Base-by-base conservation (phyloP, 192 early-diverging fungal genomes). In the Coemansia sp. region DNA sequence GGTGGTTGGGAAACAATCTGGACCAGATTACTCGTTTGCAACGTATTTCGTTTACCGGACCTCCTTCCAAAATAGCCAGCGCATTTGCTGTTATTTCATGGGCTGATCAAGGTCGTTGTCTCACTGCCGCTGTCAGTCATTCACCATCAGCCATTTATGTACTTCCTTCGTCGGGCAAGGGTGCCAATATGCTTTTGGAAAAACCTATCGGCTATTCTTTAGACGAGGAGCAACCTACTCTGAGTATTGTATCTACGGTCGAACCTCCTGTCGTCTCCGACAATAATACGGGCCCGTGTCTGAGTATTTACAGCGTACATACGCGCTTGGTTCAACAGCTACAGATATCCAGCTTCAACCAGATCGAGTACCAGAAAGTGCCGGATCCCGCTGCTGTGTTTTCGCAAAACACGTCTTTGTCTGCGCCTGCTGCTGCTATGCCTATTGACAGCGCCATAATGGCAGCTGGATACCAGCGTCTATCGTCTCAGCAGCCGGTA, bases 241-340 rank as follows among this genome's bases (percentile, higher is more conserved):
- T 80, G 36, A 80, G 71, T 33, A 34, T 80, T 16, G 71, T 71
- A 2, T 50, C 77, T 22, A 59, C 68, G 0, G 61, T 71, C 29
- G 77, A 80, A 61, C 36, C 68, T 7, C 64, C 63, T 25, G 54
- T 40, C 25, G n/a, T n/a, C n/a, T 30, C 33, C 8, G 71, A 32
- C 1, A 56, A 48, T 1, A 0, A 45, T 3, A n/a, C 60, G 20
- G 56, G 61, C 0, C 17, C 65, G 1, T 56, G 33, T 18, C 64
- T 80, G 50, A 80, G 77, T 55, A 55, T 80, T 25, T 80, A 80
- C 38, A 63, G 72, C 58, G 77, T 80, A 18, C 77, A 80, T 36
- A 69, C 71, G 48, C 77, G 77, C 40, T 66, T 74, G 20, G 71
- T 80, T 0, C 77, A 80, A 52, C 77, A 80, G 68, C 63, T 80